Percentiles rank a stretch among this genome's conserved stretches.
phyloP scores from a whole-genome alignment of 768 basidiomycete species.

The Lactarius akahatsu region DNA sequence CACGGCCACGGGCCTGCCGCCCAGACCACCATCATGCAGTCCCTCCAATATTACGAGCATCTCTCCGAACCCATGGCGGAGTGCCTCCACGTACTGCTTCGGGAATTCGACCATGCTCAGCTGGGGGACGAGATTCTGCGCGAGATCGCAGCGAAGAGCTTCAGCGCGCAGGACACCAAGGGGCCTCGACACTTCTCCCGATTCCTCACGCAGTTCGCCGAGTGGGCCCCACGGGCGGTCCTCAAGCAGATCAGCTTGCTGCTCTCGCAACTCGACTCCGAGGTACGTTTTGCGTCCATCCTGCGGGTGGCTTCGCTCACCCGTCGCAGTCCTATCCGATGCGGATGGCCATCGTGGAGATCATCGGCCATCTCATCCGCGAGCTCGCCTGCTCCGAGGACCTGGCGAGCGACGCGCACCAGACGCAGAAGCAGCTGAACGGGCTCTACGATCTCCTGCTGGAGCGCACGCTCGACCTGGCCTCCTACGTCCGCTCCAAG shows the following conservation, averaged over 20 bases:
- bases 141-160: constrained; percentile 78
- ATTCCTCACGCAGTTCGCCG: constrained; percentile 80
- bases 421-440: constrained; percentile 71
- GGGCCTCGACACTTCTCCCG: constrained; percentile 80
- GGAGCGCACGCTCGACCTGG: constrained; percentile 84
- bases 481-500: constrained; percentile 89
- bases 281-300: constrained; percentile 48
- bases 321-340: constrained; percentile 82
- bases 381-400: constrained; percentile 65
- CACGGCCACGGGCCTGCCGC: constrained; percentile 82
- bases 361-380: constrained; percentile 80
- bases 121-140: constrained; percentile 89
- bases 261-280: constrained; percentile 84
- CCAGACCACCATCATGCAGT: constrained; percentile 89
- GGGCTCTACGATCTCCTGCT: constrained; percentile 80
- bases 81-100: constrained; percentile 71
- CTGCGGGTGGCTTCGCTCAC: neutral
- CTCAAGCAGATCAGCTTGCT: constrained; percentile 89
- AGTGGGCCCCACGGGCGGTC: constrained; percentile 74
- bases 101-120: constrained; percentile 86
- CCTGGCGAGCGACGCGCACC: constrained; percentile 45
- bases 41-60: constrained; percentile 91
- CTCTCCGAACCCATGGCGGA: constrained; percentile 94
- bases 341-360: constrained; percentile 91
- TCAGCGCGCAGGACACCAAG: constrained; percentile 81